A percentile compares a stretch with the other conserved stretches of the same genome.
Conservation (phyloP, 2,329 filamentous ascomycete genomes). For the Neonectria sp. region DNA sequence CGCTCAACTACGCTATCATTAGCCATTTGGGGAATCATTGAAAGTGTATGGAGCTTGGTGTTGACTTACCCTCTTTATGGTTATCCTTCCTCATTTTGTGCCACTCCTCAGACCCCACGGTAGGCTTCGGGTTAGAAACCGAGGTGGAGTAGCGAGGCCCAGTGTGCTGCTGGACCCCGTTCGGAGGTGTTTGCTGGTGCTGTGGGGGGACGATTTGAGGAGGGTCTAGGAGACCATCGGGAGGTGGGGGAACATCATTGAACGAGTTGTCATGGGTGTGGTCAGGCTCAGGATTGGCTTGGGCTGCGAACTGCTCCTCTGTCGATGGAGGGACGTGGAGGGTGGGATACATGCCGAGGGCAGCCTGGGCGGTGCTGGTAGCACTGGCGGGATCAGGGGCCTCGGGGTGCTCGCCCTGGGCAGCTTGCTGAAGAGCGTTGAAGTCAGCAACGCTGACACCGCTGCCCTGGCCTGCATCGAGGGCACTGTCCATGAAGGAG, state of each 20-base stretch:
- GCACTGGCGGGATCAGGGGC: constrained; percentile 66
- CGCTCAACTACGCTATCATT: constrained; percentile 81
- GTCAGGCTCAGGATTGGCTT: constrained; percentile 56
- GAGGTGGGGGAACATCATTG: constrained; percentile 50
- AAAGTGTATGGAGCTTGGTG: neutral
- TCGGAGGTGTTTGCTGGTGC: constrained; percentile 54
- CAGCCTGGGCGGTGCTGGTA: constrained; percentile 72
- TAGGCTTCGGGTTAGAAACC: constrained; percentile 76
- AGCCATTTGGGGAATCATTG: constrained; percentile 22
- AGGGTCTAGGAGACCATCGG: constrained; percentile 51
- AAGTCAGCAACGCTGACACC: constrained; percentile 69
- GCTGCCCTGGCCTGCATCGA: constrained; percentile 58
- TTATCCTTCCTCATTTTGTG: constrained; percentile 98
- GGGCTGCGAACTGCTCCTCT: constrained; percentile 73
- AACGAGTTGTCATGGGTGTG: constrained; percentile 54
- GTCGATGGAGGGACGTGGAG: constrained; percentile 71
- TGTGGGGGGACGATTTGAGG: constrained; percentile 41
- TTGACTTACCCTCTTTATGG: constrained; percentile 92
- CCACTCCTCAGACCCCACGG: constrained; percentile 98
- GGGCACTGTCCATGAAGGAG: constrained; percentile 69
- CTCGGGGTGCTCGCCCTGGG: constrained; percentile 63
- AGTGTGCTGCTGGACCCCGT: constrained; percentile 56
- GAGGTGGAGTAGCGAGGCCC: constrained; percentile 54
- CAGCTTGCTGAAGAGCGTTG: constrained; percentile 69
- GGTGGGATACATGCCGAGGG: constrained; percentile 72